Evolutionary conservation across 192 early-diverging fungal genomes (phyloP).

Genomic region (Coemansia asiatica): DNA sequence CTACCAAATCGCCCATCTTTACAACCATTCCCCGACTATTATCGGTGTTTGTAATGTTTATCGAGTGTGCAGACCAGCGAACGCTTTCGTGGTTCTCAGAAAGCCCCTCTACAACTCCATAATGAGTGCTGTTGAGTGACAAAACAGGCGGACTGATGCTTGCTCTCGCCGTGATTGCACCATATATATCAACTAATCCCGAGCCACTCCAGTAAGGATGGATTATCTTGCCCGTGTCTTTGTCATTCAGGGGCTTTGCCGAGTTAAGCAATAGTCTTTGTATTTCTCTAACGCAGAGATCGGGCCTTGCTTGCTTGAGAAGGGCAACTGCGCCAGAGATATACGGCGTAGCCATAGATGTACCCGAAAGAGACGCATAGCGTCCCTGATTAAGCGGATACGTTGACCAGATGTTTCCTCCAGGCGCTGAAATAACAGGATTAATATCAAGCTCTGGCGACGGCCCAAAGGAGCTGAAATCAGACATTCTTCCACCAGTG

Average conservation of each 20-base stretch:
- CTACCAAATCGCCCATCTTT: constrained; percentile 3
- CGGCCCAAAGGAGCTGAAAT: constrained; percentile 68
- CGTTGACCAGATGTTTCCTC: constrained; percentile 69
- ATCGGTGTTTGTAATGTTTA: constrained; percentile 37
- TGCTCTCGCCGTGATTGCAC: constrained; percentile 58
- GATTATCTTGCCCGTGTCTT: constrained; percentile 29
- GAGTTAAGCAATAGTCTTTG: constrained; percentile 54
- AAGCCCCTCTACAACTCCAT: neutral
- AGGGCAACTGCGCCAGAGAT: constrained; percentile 70
- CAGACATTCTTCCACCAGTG: constrained; percentile 57
- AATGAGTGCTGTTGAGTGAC: constrained; percentile 51
- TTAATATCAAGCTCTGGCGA: constrained; percentile 61
- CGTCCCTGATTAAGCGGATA: constrained; percentile 48
- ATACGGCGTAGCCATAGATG: constrained; percentile 82
- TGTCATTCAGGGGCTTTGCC: constrained; percentile 54
- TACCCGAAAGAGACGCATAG: constrained; percentile 63
- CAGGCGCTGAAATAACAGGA: constrained; percentile 66
- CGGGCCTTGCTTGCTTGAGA: constrained; percentile 56
- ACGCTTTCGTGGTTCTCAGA: neutral
- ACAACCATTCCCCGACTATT: constrained; percentile 16
- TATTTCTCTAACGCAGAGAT: constrained; percentile 19
- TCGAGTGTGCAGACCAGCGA: constrained; percentile 21
- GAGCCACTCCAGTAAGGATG: constrained; percentile 59
- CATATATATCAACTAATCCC: constrained; percentile 72
- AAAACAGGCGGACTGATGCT: constrained; percentile 60